phyloP scores from a whole-genome alignment of 371 early-diverging fungal species.

The Mortierella sp. region DNA sequence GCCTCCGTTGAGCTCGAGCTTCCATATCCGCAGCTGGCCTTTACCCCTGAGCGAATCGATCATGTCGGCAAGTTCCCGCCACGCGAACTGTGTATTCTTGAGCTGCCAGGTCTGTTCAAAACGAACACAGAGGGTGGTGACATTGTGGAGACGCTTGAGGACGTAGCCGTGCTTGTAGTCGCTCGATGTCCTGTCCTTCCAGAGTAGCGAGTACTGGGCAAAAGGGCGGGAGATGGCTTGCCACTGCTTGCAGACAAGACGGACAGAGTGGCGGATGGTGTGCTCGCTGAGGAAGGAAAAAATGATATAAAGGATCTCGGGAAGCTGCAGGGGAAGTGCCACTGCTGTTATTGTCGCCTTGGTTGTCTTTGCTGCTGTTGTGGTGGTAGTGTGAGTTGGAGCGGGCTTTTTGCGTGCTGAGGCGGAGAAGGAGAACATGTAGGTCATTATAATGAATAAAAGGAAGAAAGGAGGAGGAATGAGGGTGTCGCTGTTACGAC shows the following conservation, averaged over 20 bases:
- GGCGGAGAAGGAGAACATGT: neutral
- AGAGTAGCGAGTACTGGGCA: constrained; percentile 7
- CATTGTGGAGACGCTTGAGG: constrained; percentile 7
- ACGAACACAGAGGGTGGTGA: constrained; percentile 5
- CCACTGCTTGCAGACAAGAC: constrained; percentile 21
- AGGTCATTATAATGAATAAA: neutral
- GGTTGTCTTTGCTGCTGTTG: neutral
- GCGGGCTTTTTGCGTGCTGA: neutral
- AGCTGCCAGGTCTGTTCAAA: constrained; percentile 11
- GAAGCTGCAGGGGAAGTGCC: constrained; percentile 11
- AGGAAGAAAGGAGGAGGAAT: neutral
- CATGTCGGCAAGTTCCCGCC: constrained; percentile 4
- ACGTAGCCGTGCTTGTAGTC: constrained; percentile 8
- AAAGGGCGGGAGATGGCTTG: constrained; percentile 4
- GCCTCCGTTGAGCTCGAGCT: constrained; percentile 4
- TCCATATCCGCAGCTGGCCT: constrained; percentile 2
- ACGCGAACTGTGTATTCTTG: constrained; percentile 10
- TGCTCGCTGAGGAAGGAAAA: constrained; percentile 18
- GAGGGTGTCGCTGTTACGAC: neutral
- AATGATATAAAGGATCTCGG: constrained; percentile 17
- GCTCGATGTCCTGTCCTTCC: constrained; percentile 10
- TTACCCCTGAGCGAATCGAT: neutral
- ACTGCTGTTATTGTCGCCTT: neutral
- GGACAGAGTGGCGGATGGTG: neutral
- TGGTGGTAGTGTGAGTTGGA: neutral